Evolutionary conservation across 192 early-diverging fungal species (phyloP), one percentile per base, ranked within the genome.

Genomic region (Bifiguratus adelaidae): DNA sequence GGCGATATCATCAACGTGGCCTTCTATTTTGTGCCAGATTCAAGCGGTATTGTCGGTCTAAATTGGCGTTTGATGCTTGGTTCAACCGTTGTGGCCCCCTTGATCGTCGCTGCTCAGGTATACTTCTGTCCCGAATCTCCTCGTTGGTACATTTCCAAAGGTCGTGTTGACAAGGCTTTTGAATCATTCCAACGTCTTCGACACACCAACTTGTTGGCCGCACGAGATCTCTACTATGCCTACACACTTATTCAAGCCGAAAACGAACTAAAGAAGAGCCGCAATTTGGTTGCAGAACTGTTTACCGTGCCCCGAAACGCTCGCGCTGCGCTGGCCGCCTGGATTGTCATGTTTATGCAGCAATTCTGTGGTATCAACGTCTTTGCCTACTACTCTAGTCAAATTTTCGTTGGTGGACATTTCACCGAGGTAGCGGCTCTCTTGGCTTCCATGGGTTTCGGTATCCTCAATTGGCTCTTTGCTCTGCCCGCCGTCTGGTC

Each of bases 321-420:
- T 1, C 23, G 44, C 19, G 44, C 44, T 16, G 44, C 44, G 16
- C 44, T 45, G 15, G 44, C 44, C 32, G 16, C 44, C 12, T 45
- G 29, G 28, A 29, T 45, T 45, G 44, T 45, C 44, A 45, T 45
- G 44, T 67, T 84, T 33, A 60, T 77, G 53, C 88, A 91, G 63
- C 88, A 91, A 63, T 70, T 88, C 23, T 79, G 73, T 38, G 88
- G 86, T 43, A 86, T 91, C 65, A 88, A 87, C 60, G 85, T 77
- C 4, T 74, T 87, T 30, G 82, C 85, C 46, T 86, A 79, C 64
- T 91, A 86, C 58, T 80, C 77, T 26, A 85, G 85, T 4, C 73
- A 75, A 15, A 88, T 88, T 47, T 79, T 91, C 65, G 32, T 30
- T 15, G 16, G 32, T 20, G 44, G 28, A 20, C 28, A 30, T 45